Conservation (phyloP, 2,329 filamentous ascomycete genomes). For the Colletotrichum sp. region DNA sequence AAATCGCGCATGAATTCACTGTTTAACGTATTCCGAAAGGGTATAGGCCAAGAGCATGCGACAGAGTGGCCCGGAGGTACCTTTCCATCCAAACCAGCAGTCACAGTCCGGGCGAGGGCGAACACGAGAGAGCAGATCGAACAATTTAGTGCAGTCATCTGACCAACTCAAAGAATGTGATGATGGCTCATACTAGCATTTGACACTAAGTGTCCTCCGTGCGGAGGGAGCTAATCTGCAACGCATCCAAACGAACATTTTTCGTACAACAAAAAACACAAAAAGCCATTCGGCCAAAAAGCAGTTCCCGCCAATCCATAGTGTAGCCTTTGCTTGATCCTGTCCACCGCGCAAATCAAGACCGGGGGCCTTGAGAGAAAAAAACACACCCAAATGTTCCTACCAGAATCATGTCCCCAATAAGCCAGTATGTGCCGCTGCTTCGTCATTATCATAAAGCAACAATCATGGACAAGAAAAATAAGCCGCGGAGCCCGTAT, state of each 20-base stretch:
- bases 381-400: neutral
- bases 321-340: neutral
- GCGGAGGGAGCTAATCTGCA: neutral
- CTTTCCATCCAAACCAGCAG: neutral
- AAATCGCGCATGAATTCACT: neutral
- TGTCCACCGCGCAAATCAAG: neutral
- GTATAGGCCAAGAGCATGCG: neutral
- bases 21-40: neutral
- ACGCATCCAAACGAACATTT: neutral
- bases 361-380: neutral
- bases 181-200: conserved; percentile 12
- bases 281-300: neutral
- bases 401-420: neutral
- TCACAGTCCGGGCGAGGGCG: neutral
- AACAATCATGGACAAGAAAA: conserved; percentile 18
- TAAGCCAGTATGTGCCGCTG: conserved; percentile 20
- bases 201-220: neutral
- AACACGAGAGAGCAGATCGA: neutral
- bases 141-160: neutral
- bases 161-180: neutral
- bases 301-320: neutral
- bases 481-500: conserved; percentile 17
- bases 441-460: conserved; percentile 23
- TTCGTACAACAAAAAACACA: neutral
- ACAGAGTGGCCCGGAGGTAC: neutral